Conservation (phyloP, 345 rosid species). For the Trapa bicornis region DNA sequence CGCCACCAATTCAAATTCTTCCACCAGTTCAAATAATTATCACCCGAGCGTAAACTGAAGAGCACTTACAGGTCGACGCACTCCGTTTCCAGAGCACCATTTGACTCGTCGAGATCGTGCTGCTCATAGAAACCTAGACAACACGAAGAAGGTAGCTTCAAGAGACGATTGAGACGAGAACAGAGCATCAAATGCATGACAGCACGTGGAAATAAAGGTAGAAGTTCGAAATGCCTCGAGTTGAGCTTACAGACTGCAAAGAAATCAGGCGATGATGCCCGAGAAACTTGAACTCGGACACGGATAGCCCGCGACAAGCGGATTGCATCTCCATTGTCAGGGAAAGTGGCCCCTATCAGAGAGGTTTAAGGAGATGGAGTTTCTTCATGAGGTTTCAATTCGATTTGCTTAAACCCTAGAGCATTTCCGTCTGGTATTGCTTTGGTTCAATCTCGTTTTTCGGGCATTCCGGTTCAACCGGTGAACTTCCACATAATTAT, state of each 20-base stretch:
- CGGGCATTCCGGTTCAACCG: too few relatives aligned
- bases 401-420: slow-evolving; percentile 22
- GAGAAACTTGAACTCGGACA: slow-evolving; percentile 23
- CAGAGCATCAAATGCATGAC: slow-evolving; percentile 1
- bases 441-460: too few relatives aligned
- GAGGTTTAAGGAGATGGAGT: slow-evolving; percentile 2
- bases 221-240: background rate
- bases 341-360: background rate
- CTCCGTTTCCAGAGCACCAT: slow-evolving; percentile 7
- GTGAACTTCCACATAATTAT: too few relatives aligned
- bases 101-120: slow-evolving; percentile 12
- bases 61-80: slow-evolving; percentile 20
- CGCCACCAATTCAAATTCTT: background rate
- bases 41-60: background rate
- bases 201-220: background rate
- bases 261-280: slow-evolving; percentile 8
- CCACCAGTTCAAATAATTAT: too few relatives aligned
- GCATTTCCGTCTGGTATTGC: too few relatives aligned
- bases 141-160: slow-evolving; percentile 2
- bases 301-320: slow-evolving; percentile 29
- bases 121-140: slow-evolving; percentile 24
- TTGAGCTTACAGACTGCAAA: slow-evolving; percentile 23
- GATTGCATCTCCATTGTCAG: slow-evolving; percentile 31
- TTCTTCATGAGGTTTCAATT: background rate
- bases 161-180: background rate